Percentiles rank a stretch among this genome's conserved stretches.
These are phyloP conservation scores for Moesziomyces antarcticus DNA, from an alignment of 1,284 basidiomycete genomes.

Conservation along the genomic window DNA sequence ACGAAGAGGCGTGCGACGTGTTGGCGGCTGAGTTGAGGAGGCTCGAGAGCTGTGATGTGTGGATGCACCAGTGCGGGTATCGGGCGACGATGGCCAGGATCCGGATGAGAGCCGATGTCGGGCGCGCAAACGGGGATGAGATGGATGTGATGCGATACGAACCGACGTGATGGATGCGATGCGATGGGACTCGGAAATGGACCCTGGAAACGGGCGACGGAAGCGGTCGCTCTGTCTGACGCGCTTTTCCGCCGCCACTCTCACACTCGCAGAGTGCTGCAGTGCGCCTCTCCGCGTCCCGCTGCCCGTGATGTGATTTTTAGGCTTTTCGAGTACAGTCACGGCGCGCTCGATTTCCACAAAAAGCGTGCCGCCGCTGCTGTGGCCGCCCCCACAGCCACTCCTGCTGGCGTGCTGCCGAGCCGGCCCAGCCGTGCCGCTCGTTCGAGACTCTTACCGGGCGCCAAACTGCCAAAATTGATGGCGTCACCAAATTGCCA, in stretches of 20 bases:
- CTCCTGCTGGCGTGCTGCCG: no score
- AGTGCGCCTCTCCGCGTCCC: no score
- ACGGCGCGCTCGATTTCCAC: neutral
- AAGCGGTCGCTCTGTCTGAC: constrained; percentile 20
- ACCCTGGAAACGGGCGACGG: constrained; percentile 35
- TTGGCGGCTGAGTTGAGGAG: no score
- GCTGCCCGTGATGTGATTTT: neutral
- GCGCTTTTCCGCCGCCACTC: constrained; percentile 10
- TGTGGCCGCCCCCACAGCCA: neutral
- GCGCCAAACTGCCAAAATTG: neutral
- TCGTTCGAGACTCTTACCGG: neutral
- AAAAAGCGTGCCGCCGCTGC: no score
- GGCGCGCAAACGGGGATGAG: neutral
- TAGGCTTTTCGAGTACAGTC: neutral
- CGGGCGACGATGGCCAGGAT: neutral
- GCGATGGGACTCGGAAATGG: constrained; percentile 24
- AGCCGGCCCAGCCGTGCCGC: neutral
- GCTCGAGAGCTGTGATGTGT: neutral
- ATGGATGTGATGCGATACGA: constrained; percentile 14
- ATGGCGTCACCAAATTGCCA: neutral
- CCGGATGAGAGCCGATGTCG: constrained; percentile 4
- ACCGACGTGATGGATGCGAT: neutral
- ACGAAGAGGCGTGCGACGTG: neutral
- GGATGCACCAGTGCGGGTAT: neutral
- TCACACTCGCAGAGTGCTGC: no score